Evolutionary conservation across 805 yeast genomes (phyloP).

Genomic region (Debaryomyces maramus): DNA sequence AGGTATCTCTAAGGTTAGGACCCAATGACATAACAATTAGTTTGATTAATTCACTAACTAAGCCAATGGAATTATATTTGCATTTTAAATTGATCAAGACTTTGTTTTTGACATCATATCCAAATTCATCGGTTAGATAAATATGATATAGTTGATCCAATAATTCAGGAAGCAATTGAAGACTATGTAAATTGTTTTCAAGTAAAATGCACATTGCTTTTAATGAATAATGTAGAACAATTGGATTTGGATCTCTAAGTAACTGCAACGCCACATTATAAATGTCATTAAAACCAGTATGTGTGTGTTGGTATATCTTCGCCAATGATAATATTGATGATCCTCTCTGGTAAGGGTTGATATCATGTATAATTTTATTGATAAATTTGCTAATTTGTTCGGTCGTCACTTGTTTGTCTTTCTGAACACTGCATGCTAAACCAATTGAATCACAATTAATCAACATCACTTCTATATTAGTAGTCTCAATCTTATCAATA

Average conservation of each 20-base stretch:
- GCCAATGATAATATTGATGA: conserved; percentile 29
- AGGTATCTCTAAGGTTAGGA: conserved; percentile 32
- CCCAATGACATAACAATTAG: conserved; percentile 37
- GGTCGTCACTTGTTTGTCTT: conserved; percentile 22
- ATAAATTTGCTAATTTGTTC: conserved; percentile 31
- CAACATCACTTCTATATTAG: conserved; percentile 41
- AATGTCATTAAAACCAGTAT: conserved; percentile 39
- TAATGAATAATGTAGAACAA: conserved; percentile 73
- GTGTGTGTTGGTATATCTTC: conserved; percentile 26
- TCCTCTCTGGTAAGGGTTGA: conserved; percentile 64
- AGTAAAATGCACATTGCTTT: conserved; percentile 57
- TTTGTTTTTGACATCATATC: conserved; percentile 35
- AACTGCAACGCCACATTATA: conserved; percentile 60
- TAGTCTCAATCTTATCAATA: conserved; percentile 40
- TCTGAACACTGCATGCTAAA: conserved; percentile 31
- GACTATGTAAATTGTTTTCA: conserved; percentile 52
- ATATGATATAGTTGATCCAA: conserved; percentile 26
- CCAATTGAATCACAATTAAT: conserved; percentile 63
- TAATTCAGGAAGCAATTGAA: conserved; percentile 43
- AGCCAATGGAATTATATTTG: conserved; percentile 29
- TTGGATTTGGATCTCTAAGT: conserved; percentile 78
- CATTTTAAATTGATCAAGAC: conserved; percentile 36
- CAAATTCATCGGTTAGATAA: conserved; percentile 37
- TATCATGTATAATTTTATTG: conserved; percentile 62
- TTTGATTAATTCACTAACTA: conserved; percentile 26